These are phyloP conservation scores for Acarospora socialis DNA, from an alignment of 2,329 filamentous ascomycete genomes.

Conservation along the genomic window DNA sequence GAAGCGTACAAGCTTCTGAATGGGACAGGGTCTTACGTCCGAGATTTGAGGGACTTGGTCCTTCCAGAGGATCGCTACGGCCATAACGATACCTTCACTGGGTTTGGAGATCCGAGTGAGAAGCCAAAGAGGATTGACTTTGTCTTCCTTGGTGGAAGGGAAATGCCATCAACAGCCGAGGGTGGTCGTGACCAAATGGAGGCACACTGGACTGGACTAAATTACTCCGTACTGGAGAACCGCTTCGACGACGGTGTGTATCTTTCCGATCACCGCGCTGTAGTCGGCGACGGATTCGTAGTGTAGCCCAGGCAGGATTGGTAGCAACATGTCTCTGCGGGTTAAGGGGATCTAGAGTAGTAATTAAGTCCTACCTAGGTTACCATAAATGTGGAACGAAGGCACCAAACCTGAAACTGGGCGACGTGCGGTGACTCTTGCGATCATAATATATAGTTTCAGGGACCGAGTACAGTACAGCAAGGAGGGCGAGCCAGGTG, in stretches of 20 bases:
- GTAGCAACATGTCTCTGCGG: too few species aligned
- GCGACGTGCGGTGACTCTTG: too few species aligned
- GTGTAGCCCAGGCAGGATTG: too few species aligned
- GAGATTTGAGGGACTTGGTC: conserved; percentile 27
- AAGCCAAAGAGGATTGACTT: conserved; percentile 36
- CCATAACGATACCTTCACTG: conserved; percentile 39
- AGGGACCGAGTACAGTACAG: too few species aligned
- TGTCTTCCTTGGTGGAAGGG: conserved; percentile 27
- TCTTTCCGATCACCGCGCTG: conserved; percentile 42
- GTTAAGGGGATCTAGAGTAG: too few species aligned
- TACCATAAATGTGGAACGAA: too few species aligned
- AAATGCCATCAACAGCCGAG: conserved; percentile 1
- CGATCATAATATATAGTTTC: too few species aligned
- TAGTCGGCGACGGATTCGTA: conserved; percentile 37
- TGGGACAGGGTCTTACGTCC: conserved; percentile 20
- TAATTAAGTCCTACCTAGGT: too few species aligned
- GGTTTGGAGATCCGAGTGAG: conserved; percentile 30
- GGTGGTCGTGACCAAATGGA: too few species aligned
- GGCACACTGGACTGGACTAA: conserved; percentile 33
- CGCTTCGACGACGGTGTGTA: conserved; percentile 41
- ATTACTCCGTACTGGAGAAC: conserved; percentile 39
- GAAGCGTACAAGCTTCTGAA: conserved; percentile 40
- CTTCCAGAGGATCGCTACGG: conserved; percentile 31
- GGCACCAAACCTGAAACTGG: too few species aligned
- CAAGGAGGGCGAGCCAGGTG: too few species aligned